Evolutionary conservation across 306 rosid species (phyloP).

Genomic region (Inga leiocalycina): DNA sequence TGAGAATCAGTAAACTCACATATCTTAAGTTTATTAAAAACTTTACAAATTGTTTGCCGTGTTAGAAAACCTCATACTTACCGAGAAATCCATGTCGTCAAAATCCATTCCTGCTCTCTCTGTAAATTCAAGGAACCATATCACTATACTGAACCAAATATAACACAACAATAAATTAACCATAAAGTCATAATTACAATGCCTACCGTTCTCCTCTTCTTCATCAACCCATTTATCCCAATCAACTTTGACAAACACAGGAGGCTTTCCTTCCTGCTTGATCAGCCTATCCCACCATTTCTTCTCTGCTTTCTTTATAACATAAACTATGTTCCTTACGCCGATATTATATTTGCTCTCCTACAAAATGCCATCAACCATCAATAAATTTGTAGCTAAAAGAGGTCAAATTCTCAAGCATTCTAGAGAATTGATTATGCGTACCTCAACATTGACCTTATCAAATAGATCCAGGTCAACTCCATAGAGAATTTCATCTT

Average conservation of each 20-base stretch:
- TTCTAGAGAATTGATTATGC: not conserved
- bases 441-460: conserved; percentile 51
- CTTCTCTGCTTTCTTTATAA: conserved; percentile 50
- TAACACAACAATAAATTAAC: not conserved
- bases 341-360: conserved; percentile 55
- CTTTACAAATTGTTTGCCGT: not conserved
- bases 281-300: conserved; percentile 58
- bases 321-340: conserved; percentile 46
- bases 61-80: conserved; percentile 16
- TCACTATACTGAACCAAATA: not conserved
- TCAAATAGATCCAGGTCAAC: conserved; percentile 50
- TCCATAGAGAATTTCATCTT: conserved; percentile 48
- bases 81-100: conserved; percentile 45
- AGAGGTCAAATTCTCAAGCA: not conserved
- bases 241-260: conserved; percentile 42
- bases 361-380: conserved; percentile 31
- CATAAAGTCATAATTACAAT: conserved; percentile 11
- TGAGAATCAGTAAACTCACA: not conserved
- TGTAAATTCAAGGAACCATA: conserved; percentile 19
- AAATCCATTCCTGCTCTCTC: conserved; percentile 41
- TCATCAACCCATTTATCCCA: conserved; percentile 25
- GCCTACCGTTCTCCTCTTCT: conserved; percentile 42
- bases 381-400: not conserved
- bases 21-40: not conserved
- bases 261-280: conserved; percentile 53